phyloP scores from a whole-genome alignment of 2,329 filamentous ascomycete species.

The Sphaerulina vaccinii region DNA sequence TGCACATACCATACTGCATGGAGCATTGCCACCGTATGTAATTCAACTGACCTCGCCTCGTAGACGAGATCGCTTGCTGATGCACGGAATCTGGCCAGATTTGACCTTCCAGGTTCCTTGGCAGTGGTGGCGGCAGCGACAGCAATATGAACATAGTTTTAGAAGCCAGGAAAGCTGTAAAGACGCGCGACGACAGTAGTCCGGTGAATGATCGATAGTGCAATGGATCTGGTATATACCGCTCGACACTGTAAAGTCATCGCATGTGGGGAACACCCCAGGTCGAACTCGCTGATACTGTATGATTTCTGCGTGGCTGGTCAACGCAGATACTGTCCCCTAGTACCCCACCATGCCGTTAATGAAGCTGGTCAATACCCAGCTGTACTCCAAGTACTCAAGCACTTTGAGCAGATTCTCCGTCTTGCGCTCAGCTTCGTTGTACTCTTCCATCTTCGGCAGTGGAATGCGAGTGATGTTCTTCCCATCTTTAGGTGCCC shows the following conservation, averaged over 20 bases:
- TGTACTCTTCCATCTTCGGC: conserved; percentile 37
- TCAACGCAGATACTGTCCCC: background rate
- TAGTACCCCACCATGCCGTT: conserved; percentile 28
- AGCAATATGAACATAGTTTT: too few relatives aligned
- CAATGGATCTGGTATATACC: too few relatives aligned
- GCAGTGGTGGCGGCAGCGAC: background rate
- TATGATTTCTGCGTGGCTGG: background rate
- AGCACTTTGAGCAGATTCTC: conserved; percentile 35
- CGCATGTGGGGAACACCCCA: too few relatives aligned
- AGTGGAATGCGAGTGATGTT: conserved; percentile 33
- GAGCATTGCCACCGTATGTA: too few relatives aligned
- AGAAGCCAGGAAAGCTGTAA: too few relatives aligned
- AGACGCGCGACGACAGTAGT: background rate
- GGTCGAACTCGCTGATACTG: background rate
- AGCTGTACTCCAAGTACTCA: conserved; percentile 39
- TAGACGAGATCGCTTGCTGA: too few relatives aligned
- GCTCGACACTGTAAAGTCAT: too few relatives aligned
- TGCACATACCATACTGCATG: too few relatives aligned
- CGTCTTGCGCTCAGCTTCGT: conserved; percentile 37
- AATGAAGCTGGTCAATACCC: conserved; percentile 35
- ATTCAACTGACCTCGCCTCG: too few relatives aligned
- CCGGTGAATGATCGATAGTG: too few relatives aligned
- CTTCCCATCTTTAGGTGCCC: conserved; percentile 35
- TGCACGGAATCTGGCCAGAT: too few relatives aligned
- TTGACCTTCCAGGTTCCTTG: too few relatives aligned